phyloP scores from a whole-genome alignment of 495 filamentous ascomycete species.

The Aspergillus asperescens region DNA sequence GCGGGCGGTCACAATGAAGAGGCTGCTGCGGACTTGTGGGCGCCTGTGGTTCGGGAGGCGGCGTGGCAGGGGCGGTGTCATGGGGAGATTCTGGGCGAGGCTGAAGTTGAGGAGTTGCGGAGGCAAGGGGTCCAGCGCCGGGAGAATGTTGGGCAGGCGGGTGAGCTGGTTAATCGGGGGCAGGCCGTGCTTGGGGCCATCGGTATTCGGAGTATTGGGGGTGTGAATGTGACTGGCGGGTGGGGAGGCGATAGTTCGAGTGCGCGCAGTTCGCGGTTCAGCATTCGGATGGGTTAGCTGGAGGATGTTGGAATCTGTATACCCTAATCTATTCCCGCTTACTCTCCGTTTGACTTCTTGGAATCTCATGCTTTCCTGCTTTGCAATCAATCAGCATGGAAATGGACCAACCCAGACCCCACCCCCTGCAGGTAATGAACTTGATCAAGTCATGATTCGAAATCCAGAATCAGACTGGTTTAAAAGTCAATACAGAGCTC shows the following conservation, averaged over 20 bases:
- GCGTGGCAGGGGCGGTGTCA: slow-evolving; percentile 23
- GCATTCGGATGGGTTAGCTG: slow-evolving; percentile 1
- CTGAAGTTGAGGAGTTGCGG: slow-evolving; percentile 5
- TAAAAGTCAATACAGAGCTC: too few relatives aligned
- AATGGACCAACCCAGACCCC: too few relatives aligned
- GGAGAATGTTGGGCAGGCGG: not conserved
- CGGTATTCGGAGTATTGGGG: slow-evolving; percentile 10
- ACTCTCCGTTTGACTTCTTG: too few relatives aligned
- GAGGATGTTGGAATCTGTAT: too few relatives aligned
- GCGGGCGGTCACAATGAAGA: slow-evolving; percentile 28
- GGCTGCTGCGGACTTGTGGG: slow-evolving; percentile 32
- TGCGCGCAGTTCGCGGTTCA: slow-evolving; percentile 6
- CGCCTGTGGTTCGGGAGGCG: slow-evolving; percentile 34
- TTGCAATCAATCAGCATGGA: too few relatives aligned
- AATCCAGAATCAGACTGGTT: too few relatives aligned
- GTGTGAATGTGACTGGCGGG: slow-evolving; percentile 11
- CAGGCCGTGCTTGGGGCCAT: slow-evolving; percentile 10
- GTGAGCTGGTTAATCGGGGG: slow-evolving; percentile 2
- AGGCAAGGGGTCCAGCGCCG: not conserved
- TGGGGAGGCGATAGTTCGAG: slow-evolving; percentile 9
- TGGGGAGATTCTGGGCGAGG: slow-evolving; percentile 10
- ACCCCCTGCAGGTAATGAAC: too few relatives aligned
- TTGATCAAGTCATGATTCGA: too few relatives aligned
- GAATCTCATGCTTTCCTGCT: too few relatives aligned
- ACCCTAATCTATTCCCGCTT: too few relatives aligned